Evolutionary conservation across 2,329 filamentous ascomycete genomes (phyloP).

Genomic region (Aureobasidium pullulans): DNA sequence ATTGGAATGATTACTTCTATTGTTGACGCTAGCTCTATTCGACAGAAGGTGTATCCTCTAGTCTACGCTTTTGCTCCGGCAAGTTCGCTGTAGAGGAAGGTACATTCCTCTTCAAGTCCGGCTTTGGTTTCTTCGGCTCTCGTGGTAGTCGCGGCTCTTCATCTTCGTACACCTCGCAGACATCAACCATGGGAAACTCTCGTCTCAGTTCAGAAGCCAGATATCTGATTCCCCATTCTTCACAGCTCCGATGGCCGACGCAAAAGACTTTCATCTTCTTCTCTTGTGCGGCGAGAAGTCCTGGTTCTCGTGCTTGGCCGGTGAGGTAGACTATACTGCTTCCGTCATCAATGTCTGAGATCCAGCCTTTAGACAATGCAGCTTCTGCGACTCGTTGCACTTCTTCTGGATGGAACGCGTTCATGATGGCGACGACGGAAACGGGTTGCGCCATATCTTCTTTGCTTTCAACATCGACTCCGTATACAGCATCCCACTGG

Average conservation of each 20-base stretch:
- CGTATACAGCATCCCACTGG: background rate
- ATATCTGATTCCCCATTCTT: conserved; percentile 35
- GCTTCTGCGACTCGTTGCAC: conserved; percentile 29
- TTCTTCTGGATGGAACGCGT: conserved; percentile 32
- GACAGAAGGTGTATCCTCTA: background rate
- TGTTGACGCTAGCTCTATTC: background rate
- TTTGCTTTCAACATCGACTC: background rate
- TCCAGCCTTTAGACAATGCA: conserved; percentile 23
- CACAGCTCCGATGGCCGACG: conserved; percentile 31
- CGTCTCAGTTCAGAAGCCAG: conserved; percentile 24
- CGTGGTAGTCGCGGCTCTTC: conserved; percentile 18
- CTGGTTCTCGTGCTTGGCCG: conserved; percentile 29
- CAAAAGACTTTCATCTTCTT: conserved; percentile 30
- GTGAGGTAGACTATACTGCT: conserved; percentile 32
- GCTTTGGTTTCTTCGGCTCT: background rate
- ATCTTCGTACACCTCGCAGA: conserved; percentile 31
- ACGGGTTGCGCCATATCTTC: conserved; percentile 17
- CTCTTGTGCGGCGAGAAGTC: conserved; percentile 26
- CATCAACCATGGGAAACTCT: conserved; percentile 25
- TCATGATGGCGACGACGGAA: conserved; percentile 31
- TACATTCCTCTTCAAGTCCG: background rate
- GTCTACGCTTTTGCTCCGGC: conserved; percentile 2
- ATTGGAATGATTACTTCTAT: no score
- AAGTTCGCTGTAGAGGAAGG: background rate
- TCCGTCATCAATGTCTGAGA: conserved; percentile 19